Base-by-base conservation (phyloP, 2,329 filamentous ascomycete genomes). In the Acrodontium crateriforme region DNA sequence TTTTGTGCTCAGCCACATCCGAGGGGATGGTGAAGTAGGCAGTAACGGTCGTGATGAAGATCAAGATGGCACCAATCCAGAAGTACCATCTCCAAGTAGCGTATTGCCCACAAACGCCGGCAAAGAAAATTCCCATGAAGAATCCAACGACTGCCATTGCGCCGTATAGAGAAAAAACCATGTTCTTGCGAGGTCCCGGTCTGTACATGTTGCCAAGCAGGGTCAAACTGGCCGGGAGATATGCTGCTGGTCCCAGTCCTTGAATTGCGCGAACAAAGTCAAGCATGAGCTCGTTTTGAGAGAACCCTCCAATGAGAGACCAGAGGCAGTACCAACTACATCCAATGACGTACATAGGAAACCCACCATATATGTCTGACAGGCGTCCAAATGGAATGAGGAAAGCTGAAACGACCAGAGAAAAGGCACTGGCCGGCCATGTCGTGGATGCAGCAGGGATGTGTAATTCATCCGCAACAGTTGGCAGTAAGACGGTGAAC, bases 401-500 rank as follows among this genome's bases (percentile, higher is more conserved):
- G 5, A 62, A 63, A 2, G 57, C 54, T 3, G 59, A 58, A 4
- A 64, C 55, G 3, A 60, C 60, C 3, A 69, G 52, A 0, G 63
- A 63, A 23, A 67, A 59, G n/a, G 61, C 60, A 13, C 54, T 64
- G 1, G 64, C 58, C 2, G 65, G 64, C 65, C 65, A 69, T 27
- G 65, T 65, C 2, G 57, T 56, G 4, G 75, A 72, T 19, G 73
- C 68, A 24, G 73, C 64, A 0, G 78, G 69, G 21, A 89, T 83
- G 20, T 70, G 30, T 3, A 89, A 62, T 1, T 70, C 63, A 8
- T 52, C 46, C 8, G 71, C 60, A 3, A 89, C 51, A 0, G 69
- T 70, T 1, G 81, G 80, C 0, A 85, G 53, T 15, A 87, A 55
- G 34, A 74, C 58, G 32, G 64, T 71, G 44, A 85, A 89, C 17